Conservation (phyloP, 2,329 filamentous ascomycete genomes). For the Eutypella sp. region DNA sequence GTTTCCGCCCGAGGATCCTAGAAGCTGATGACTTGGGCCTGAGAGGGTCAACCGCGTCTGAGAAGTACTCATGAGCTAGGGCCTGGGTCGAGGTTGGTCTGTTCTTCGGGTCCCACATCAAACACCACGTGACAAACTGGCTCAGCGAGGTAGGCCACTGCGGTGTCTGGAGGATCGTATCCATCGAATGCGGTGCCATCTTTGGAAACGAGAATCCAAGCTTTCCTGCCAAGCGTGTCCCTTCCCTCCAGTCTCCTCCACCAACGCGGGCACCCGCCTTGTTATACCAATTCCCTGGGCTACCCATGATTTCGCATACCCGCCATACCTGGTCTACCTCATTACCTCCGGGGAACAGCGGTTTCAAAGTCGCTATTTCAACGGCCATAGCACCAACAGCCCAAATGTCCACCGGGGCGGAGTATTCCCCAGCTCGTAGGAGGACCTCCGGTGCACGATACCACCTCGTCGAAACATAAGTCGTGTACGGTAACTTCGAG, state of each 20-base stretch:
- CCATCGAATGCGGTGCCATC: constrained; percentile 97
- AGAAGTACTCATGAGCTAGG: constrained; percentile 91
- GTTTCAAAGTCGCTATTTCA: constrained; percentile 93
- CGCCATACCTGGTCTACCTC: constrained; percentile 99
- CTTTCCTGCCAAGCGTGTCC: constrained; percentile 86
- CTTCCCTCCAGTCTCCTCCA: constrained; percentile 96
- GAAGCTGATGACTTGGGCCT: constrained; percentile 87
- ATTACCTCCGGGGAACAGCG: constrained; percentile 93
- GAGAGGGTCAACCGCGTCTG: constrained; percentile 85
- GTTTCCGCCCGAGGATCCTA: constrained; percentile 80
- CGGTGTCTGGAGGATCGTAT: constrained; percentile 82
- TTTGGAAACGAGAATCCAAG: constrained; percentile 98
- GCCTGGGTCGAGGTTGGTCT: constrained; percentile 90
- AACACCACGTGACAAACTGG: constrained; percentile 95
- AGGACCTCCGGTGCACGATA: constrained; percentile 96
- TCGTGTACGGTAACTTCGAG: constrained; percentile 93
- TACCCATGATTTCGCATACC: constrained; percentile 98
- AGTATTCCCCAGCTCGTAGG: constrained; percentile 91
- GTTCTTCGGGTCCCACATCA: constrained; percentile 96
- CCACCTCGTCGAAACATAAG: constrained; percentile 97
- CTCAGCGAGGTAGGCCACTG: constrained; percentile 87
- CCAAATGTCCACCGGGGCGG: constrained; percentile 97
- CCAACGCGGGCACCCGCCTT: constrained; percentile 82
- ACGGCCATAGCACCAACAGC: constrained; percentile 98
- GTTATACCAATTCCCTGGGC: constrained; percentile 96